Conservation (phyloP, 345 rosid species). For the Dimocarpus longan region DNA sequence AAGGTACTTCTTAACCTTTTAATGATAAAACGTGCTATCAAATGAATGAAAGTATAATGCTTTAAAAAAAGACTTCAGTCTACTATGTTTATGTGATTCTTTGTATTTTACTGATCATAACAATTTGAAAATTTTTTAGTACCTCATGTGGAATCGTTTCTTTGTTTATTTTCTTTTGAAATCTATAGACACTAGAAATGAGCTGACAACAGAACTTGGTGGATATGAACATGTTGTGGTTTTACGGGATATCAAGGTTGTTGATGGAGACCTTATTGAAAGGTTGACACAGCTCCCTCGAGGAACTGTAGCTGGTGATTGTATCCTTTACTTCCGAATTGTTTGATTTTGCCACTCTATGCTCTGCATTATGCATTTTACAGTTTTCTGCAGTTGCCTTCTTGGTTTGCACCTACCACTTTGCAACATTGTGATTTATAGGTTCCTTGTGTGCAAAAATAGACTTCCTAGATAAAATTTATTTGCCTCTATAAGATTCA, state of each 20-base stretch:
- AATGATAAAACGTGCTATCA: neutral
- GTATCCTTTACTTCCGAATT: conserved; percentile 52
- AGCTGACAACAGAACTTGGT: conserved; percentile 74
- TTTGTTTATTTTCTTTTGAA: conserved; percentile 15
- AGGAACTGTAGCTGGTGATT: conserved; percentile 78
- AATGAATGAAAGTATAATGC: neutral
- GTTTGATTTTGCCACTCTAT: conserved; percentile 18
- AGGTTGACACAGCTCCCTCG: conserved; percentile 59
- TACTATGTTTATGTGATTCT: neutral
- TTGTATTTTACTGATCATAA: neutral
- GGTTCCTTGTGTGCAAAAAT: neutral
- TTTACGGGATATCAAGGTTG: conserved; percentile 61
- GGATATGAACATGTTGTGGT: conserved; percentile 78
- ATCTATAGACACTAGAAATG: conserved; percentile 67
- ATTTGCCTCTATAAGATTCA: conserved; percentile 7
- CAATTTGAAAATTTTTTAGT: neutral
- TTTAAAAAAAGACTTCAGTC: neutral
- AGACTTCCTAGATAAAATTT: conserved; percentile 4
- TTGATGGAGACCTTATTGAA: conserved; percentile 60
- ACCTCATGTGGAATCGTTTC: conserved; percentile 12
- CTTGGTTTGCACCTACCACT: neutral
- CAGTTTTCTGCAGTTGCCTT: neutral
- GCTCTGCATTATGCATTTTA: neutral
- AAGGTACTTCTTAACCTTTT: conserved; percentile 47
- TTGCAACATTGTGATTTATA: neutral